These are phyloP conservation scores for Talaromyces verruculosus DNA, from an alignment of 2,329 filamentous ascomycete species.

Conservation along the genomic window DNA sequence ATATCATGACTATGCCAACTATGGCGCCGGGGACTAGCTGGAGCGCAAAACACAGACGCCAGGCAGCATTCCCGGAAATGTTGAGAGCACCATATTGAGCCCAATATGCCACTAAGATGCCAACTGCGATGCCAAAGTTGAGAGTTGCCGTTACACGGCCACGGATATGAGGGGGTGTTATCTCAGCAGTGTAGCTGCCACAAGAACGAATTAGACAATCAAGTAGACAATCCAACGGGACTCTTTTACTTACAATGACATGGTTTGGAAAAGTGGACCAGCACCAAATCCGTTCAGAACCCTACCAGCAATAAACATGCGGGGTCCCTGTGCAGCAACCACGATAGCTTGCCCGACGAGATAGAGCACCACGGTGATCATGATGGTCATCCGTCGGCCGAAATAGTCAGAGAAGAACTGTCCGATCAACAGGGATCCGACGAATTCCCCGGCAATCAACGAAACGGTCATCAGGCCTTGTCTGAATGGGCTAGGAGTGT, in stretches of 20 bases:
- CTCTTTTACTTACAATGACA: slow-evolving; percentile 8
- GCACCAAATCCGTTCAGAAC: slow-evolving; percentile 10
- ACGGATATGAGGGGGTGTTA: slow-evolving; percentile 10
- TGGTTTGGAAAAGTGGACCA: slow-evolving; percentile 2
- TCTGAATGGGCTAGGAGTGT: not conserved
- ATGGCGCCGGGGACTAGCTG: not conserved
- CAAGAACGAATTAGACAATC: not conserved
- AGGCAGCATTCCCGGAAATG: not conserved
- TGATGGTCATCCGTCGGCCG: not conserved
- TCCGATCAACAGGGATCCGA: slow-evolving; percentile 6
- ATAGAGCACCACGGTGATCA: slow-evolving; percentile 2
- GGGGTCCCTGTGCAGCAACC: not conserved
- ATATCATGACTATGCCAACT: slow-evolving; percentile 3
- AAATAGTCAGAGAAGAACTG: not conserved
- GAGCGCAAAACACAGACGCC: slow-evolving; percentile 3
- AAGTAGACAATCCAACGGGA: not conserved
- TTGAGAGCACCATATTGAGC: slow-evolving; percentile 6
- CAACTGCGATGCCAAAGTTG: slow-evolving; percentile 2
- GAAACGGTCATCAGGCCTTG: slow-evolving; percentile 10
- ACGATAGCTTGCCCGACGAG: slow-evolving; percentile 5
- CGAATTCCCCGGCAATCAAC: slow-evolving; percentile 8
- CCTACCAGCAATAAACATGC: slow-evolving; percentile 10
- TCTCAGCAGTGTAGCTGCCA: slow-evolving; percentile 1
- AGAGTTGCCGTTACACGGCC: not conserved
- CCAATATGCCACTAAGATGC: slow-evolving; percentile 4